Evolutionary conservation across 169 alveolate species (phyloP).

Genomic region (Eimeria sp.): DNA sequence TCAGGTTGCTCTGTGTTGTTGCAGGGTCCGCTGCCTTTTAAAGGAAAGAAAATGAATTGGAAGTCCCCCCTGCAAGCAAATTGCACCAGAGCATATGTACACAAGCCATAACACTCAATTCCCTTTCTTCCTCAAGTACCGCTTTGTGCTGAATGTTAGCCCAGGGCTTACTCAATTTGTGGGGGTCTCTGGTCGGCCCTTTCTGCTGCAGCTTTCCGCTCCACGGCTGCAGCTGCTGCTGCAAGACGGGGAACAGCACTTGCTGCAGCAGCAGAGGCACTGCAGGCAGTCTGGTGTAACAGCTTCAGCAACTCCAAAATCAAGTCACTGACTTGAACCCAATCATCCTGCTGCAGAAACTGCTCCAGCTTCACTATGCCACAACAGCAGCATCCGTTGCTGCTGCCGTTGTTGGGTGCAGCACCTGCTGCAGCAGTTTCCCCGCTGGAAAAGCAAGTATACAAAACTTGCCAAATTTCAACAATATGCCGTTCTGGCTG

Average conservation of each 20-base stretch:
- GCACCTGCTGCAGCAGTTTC: neutral
- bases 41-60: constrained; percentile 35
- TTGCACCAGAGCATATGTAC: neutral
- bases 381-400: constrained; percentile 56
- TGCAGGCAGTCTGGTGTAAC: constrained; percentile 60
- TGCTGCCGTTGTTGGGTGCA: neutral
- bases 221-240: constrained; percentile 14
- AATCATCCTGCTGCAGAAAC: constrained; percentile 55
- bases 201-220: constrained; percentile 40
- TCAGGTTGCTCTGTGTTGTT: constrained; percentile 62
- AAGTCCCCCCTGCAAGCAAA: constrained; percentile 43
- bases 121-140: neutral
- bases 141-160: too few relatives aligned
- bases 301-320: constrained; percentile 60
- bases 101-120: neutral
- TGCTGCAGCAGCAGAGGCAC: constrained; percentile 19
- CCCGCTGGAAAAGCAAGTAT: neutral
- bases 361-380: neutral
- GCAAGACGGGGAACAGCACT: neutral
- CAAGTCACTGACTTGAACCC: constrained; percentile 59
- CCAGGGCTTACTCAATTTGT: constrained; percentile 32
- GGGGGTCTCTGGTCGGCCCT: constrained; percentile 29
- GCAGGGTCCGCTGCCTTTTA: constrained; percentile 33
- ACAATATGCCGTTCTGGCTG: constrained; percentile 28
- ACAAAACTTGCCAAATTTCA: neutral